Base-by-base conservation (phyloP, 2,329 filamentous ascomycete species). In the Xylaria sp. region DNA sequence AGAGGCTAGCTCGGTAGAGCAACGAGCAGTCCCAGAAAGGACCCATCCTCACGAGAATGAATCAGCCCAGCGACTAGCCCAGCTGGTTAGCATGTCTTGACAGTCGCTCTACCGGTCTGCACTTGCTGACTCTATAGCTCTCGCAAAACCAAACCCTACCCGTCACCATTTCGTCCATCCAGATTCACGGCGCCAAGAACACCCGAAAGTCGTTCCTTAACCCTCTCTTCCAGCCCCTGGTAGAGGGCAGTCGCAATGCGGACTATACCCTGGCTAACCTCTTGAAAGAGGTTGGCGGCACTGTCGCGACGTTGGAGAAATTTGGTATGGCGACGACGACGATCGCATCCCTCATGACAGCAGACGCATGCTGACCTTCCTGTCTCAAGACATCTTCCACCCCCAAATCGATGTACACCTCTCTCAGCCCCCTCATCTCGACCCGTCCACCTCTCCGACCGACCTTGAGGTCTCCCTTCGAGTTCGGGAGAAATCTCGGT, bases 161-260 rank as follows among this genome's bases (percentile, higher is more conserved):
- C 48, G 93, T 96, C 75, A 93, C 93, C 15, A 91, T 99, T 78
- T 93, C 93, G 74, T 92, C 93, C 53, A 88, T 99, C 77, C 89
- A 92, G 74, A 86, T 99, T 69, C 88, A 97, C 70, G 92, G 94
- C 77, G 93, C 93, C 53, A 87, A 87, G 69, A 90, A 96, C 78
- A 97, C 95, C n/a, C 89, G 96, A 71, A 88, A 88, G 74, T 86
- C 87, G 71, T 97, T 99, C 80, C 89, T 99, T 63, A 88, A 97
- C 78, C 89, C 90, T 42, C 85, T 97, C 67, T 90, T 98, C 80
- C 83, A 89, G 65, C 94, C 95, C 6, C 81, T 97, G 9, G 84
- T 98, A 59, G 89, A 88, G 75, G 88, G 87, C 61, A 89, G 91
- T 74, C 84, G 87, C 72, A 87, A 89, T 75, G 83, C 84, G 23